Percentiles rank a stretch among this genome's conserved stretches.
phyloP scores from a whole-genome alignment of 306 rosid genomes.

The Mimosa bimucronata region DNA sequence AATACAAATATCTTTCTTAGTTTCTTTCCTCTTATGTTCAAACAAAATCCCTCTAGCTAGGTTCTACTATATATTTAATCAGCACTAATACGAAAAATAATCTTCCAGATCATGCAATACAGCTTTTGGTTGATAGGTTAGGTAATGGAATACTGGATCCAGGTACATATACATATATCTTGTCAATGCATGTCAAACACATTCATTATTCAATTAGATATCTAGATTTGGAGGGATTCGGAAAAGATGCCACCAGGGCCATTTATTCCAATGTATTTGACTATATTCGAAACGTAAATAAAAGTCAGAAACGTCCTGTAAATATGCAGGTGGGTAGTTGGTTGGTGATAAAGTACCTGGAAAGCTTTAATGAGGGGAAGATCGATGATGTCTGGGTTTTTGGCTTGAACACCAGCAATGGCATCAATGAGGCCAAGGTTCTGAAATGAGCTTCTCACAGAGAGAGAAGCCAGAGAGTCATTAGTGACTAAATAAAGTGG shows the following conservation, averaged over 20 bases:
- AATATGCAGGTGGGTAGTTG: constrained; percentile 2
- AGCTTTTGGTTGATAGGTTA: neutral
- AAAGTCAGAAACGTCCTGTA: neutral
- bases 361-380: constrained; percentile 70
- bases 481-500: constrained; percentile 66
- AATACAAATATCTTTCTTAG: neutral
- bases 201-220: neutral
- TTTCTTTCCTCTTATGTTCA: neutral
- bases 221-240: neutral
- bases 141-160: neutral
- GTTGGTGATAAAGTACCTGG: constrained; percentile 43
- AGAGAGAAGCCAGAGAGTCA: constrained; percentile 59
- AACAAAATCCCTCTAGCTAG: neutral
- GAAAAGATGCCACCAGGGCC: neutral
- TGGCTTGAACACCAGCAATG: constrained; percentile 53
- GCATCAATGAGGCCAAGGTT: constrained; percentile 53
- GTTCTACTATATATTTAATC: neutral
- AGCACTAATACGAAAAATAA: neutral
- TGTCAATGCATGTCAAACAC: neutral
- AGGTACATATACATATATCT: neutral
- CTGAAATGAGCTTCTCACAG: constrained; percentile 77
- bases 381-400: constrained; percentile 73
- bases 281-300: neutral
- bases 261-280: neutral
- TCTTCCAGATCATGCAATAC: neutral